A percentile compares a stretch with the other conserved stretches of the same genome.
Conservation (phyloP, 306 rosid genomes). For the Ziziphus jujuba region DNA sequence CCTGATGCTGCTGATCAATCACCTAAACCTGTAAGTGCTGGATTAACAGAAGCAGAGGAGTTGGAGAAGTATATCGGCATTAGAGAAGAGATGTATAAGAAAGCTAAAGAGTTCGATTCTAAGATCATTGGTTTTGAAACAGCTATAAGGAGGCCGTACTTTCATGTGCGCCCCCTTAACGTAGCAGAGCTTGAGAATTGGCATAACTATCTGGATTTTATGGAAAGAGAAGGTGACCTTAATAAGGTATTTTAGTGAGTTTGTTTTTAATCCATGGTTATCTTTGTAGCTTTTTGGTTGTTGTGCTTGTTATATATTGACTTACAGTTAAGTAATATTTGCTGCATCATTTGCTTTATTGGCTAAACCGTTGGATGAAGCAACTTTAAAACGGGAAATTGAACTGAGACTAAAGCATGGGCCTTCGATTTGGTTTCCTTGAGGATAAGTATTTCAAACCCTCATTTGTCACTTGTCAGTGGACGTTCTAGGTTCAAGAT, state of each 20-base stretch:
- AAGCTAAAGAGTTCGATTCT: conserved; percentile 98
- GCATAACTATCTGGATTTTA: conserved; percentile 89
- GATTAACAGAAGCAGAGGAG: conserved; percentile 96
- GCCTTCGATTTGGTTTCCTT: conserved; percentile 94
- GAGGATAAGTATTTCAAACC: conserved; percentile 99
- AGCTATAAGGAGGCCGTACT: conserved; percentile 98
- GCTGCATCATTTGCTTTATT: conserved; percentile 80
- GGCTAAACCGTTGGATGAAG: conserved; percentile 98
- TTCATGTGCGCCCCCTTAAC: conserved; percentile 92
- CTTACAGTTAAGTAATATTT: conserved; percentile 74
- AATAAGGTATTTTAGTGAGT: conserved; percentile 74
- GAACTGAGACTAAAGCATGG: conserved; percentile 99
- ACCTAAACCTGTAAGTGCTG: conserved; percentile 80
- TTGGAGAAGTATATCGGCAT: conserved; percentile 96
- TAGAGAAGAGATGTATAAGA: conserved; percentile 97
- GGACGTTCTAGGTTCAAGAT: conserved; percentile 89
- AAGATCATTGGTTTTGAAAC: conserved; percentile 99
- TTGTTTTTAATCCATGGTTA: conserved; percentile 29
- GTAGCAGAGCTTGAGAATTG: conserved; percentile 97
- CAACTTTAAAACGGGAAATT: conserved; percentile 87
- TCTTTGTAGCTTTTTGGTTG: conserved; percentile 38
- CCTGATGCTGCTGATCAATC: conserved; percentile 56
- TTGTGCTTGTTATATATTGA: conserved; percentile 50
- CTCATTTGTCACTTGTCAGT: conserved; percentile 83
- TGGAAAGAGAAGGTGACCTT: conserved; percentile 90